Conservation (phyloP, 495 filamentous ascomycete genomes). For the Glarea lozoyensis region DNA sequence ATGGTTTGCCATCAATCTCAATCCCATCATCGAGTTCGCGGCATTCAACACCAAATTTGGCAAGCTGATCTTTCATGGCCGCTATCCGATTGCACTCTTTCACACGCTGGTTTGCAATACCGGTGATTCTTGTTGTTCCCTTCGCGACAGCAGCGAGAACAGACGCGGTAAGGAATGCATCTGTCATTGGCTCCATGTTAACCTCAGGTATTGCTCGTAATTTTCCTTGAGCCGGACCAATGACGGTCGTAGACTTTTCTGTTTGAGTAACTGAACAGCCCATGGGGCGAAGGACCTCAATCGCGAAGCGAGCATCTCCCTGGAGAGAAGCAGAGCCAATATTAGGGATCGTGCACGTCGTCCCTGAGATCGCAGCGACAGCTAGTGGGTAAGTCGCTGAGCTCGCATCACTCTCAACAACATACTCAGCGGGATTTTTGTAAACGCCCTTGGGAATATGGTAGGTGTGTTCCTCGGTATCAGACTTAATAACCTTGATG, state of each 20-base stretch:
- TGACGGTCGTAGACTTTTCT: constrained; percentile 82
- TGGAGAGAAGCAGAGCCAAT: constrained; percentile 88
- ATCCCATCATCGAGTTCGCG: constrained; percentile 89
- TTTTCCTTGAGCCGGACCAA: constrained; percentile 65
- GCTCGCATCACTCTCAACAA: constrained; percentile 94
- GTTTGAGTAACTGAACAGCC: constrained; percentile 85
- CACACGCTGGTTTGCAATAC: constrained; percentile 97
- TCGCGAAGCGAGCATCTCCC: constrained; percentile 90
- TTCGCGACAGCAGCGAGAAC: constrained; percentile 88
- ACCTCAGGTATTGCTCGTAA: constrained; percentile 61
- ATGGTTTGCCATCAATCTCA: constrained; percentile 63
- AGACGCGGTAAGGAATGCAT: constrained; percentile 92
- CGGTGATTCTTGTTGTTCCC: constrained; percentile 75
- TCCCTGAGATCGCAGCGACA: constrained; percentile 89
- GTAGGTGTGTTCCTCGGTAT: constrained; percentile 70
- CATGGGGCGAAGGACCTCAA: constrained; percentile 88
- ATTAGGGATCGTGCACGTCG: constrained; percentile 90
- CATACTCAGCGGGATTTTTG: constrained; percentile 76
- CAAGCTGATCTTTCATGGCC: constrained; percentile 93
- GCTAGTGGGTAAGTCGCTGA: constrained; percentile 96
- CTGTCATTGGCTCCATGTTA: constrained; percentile 99
- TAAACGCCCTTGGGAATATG: constrained; percentile 85
- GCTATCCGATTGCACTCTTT: constrained; percentile 97
- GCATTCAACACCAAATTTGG: constrained; percentile 89
- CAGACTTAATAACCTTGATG: constrained; percentile 64